Conservation (phyloP, 306 rosid genomes). For the Luffa aegyptiaca region DNA sequence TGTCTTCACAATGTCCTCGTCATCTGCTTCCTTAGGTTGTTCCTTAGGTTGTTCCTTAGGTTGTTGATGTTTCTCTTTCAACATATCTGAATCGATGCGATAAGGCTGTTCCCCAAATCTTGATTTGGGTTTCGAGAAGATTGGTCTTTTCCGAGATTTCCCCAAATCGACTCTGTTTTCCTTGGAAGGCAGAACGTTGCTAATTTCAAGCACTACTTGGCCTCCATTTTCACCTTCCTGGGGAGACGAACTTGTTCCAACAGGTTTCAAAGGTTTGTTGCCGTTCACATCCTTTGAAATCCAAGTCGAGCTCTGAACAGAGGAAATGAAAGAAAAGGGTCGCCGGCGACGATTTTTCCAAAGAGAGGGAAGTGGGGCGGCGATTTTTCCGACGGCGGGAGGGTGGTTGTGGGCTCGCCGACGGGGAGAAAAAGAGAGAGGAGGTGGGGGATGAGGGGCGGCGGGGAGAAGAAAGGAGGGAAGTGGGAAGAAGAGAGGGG, state of each 20-base stretch:
- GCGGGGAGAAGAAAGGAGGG: too few relatives aligned
- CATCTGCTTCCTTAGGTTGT: conserved; percentile 32
- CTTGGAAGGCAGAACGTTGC: conserved; percentile 9
- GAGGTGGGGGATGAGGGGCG: too few relatives aligned
- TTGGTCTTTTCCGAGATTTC: conserved; percentile 46
- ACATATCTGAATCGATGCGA: conserved; percentile 20
- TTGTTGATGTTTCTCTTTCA: conserved; percentile 33
- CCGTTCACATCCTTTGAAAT: neutral
- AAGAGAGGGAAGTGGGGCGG: too few relatives aligned
- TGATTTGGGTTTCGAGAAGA: conserved; percentile 62
- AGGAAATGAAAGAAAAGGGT: neutral
- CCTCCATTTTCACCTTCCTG: conserved; percentile 31
- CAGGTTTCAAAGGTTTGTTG: conserved; percentile 14
- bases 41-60: conserved; percentile 32
- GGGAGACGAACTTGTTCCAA: conserved; percentile 46
- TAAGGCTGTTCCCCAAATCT: conserved; percentile 65
- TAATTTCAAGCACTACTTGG: conserved; percentile 43
- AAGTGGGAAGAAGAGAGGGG: too few relatives aligned
- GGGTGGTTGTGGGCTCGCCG: too few relatives aligned
- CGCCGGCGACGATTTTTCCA: too few relatives aligned
- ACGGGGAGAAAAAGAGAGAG: too few relatives aligned
- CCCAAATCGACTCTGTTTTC: conserved; percentile 21
- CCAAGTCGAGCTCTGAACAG: neutral
- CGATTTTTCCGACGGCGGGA: too few relatives aligned
- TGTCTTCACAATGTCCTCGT: conserved; percentile 49